Base-by-base conservation (phyloP, 495 filamentous ascomycete genomes). In the Extremus antarcticus region DNA sequence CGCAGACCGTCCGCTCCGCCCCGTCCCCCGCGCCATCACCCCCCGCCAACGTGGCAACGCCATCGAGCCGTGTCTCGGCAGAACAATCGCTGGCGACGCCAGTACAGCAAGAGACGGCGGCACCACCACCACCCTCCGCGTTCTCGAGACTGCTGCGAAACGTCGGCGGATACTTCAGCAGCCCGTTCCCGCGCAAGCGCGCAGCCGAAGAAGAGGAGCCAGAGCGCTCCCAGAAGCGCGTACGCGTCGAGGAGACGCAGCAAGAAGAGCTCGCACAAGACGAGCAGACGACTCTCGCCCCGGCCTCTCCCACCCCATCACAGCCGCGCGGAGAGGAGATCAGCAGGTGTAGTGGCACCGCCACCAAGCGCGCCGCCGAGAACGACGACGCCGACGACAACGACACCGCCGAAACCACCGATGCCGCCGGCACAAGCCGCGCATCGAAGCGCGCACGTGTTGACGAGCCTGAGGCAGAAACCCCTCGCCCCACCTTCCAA, bases 161-260 rank as follows among this genome's bases (percentile, higher is more conserved):
- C n/a, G n/a, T n/a, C n/a, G n/a, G n/a, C n/a, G n/a, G n/a, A n/a
- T n/a, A n/a, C n/a, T n/a, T n/a, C n/a, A n/a, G n/a, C 48, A 38
- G 25, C 48, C 25, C 25, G 20, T 51, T 51, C 48, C 9, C 25
- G 3, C 48, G 48, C 25, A 51, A 51, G 48, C 22, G 48, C 32
- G 10, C 48, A 20, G 48, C 48, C 32, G 25, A 35, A 39, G 48
- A 51, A 11, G 48, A 51, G 10, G 48, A 51, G n/a, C 11, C 19
- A 8, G 20, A 11, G 46, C 46, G 46, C 20, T 11, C 4, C 7
- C 46, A 11, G 25, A 51, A 35, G 20, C 48, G 48, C 25, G 2
- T 20, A 4, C 48, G 29, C 23, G 38, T 39, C 16, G n/a, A 51
- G 3, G 29, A 32, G n/a, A 9, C 47, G 47, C 47, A 9, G 10